These are phyloP conservation scores for Argentina anserina DNA, from an alignment of 306 rosid genomes.

Conservation along the genomic window DNA sequence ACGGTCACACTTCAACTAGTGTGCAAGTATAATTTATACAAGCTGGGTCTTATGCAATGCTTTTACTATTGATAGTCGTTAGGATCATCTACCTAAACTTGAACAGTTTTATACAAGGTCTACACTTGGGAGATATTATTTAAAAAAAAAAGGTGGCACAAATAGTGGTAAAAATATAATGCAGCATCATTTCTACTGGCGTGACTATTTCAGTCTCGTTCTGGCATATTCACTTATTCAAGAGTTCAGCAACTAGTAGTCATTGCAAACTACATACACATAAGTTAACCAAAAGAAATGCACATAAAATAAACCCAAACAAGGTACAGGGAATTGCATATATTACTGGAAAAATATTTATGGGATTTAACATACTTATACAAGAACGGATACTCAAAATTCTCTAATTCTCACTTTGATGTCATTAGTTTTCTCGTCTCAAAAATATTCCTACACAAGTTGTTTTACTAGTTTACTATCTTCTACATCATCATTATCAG, in stretches of 20 bases:
- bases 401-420: not conserved
- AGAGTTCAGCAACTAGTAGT: too few species aligned
- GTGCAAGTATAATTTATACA: not conserved
- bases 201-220: too few species aligned
- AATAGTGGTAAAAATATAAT: too few species aligned
- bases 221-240: too few species aligned
- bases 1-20: too few species aligned
- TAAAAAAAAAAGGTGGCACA: too few species aligned
- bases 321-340: not conserved
- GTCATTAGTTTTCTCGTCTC: conserved; percentile 4
- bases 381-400: not conserved
- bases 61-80: not conserved
- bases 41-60: not conserved
- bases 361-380: not conserved
- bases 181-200: too few species aligned
- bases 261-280: not conserved
- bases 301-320: not conserved
- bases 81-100: not conserved
- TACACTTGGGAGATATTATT: not conserved
- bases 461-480: conserved; percentile 4
- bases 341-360: not conserved
- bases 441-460: not conserved
- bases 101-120: not conserved
- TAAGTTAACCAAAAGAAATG: too few species aligned
- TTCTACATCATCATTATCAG: conserved; percentile 19